phyloP scores from a whole-genome alignment of 495 filamentous ascomycete species.

The Pseudoneurospora amorphoporcata region DNA sequence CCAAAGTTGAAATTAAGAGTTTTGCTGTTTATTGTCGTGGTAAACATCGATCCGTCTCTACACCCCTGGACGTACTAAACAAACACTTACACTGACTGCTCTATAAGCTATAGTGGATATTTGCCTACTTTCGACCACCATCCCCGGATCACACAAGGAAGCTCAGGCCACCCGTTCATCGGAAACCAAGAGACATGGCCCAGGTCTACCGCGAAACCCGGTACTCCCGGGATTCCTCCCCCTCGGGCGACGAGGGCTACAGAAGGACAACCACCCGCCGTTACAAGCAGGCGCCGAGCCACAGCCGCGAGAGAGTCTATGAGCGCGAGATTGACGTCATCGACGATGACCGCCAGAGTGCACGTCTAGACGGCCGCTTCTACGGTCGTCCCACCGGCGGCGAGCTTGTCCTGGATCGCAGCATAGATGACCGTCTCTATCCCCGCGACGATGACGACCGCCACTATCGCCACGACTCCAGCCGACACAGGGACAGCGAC shows the following conservation, averaged over 20 bases:
- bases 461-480: constrained; percentile 9
- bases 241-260: constrained; percentile 38
- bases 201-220: constrained; percentile 39
- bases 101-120: neutral
- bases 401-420: constrained; percentile 40
- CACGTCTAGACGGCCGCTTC: constrained; percentile 14
- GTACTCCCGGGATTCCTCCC: constrained; percentile 35
- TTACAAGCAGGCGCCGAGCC: constrained; percentile 40
- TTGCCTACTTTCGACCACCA: neutral
- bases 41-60: neutral
- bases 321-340: constrained; percentile 36
- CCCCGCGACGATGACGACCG: constrained; percentile 25
- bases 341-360: constrained; percentile 40
- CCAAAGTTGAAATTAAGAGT: neutral
- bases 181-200: constrained; percentile 21
- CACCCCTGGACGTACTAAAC: neutral
- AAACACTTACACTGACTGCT: neutral
- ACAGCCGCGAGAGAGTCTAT: constrained; percentile 26
- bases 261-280: constrained; percentile 42
- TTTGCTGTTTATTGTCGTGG: neutral
- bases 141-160: neutral
- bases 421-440: constrained; percentile 31
- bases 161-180: neutral
- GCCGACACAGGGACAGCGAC: constrained; percentile 15
- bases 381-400: constrained; percentile 20